phyloP scores from a whole-genome alignment of 164 flowering plant genomes.

The Vitis cinerea region DNA sequence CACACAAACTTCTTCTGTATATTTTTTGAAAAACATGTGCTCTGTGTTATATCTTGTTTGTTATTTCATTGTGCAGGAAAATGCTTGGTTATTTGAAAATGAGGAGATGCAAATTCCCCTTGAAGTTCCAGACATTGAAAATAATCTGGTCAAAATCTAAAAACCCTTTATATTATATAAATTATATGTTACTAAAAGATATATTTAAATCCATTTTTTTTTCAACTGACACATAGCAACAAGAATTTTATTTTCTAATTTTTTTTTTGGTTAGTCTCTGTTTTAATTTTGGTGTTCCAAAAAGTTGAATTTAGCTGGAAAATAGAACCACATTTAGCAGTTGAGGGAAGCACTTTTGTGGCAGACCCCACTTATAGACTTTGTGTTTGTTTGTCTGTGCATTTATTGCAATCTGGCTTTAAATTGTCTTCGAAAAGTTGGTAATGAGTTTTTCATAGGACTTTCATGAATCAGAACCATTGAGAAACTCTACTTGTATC shows the following conservation, averaged over 20 bases:
- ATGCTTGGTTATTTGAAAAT: conserved; percentile 13
- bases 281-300: not conserved
- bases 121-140: conserved; percentile 29
- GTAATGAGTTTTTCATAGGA: not conserved
- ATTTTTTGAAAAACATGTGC: not conserved
- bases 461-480: not conserved
- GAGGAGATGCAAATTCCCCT: conserved; percentile 26
- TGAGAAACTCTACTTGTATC: no score
- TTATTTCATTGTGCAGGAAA: conserved; percentile 30
- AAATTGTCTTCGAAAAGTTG: not conserved
- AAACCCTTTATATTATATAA: not conserved
- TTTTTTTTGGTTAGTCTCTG: not conserved
- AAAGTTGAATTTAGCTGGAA: not conserved
- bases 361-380: not conserved
- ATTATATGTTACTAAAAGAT: no score
- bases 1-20: not conserved
- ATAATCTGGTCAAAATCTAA: conserved; percentile 27
- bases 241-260: not conserved
- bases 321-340: not conserved
- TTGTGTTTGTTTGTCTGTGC: not conserved
- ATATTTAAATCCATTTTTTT: not conserved
- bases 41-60: not conserved
- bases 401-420: not conserved
- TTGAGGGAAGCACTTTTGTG: not conserved
- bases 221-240: not conserved